Percentiles rank a stretch among this genome's conserved stretches.
phyloP scores from a whole-genome alignment of 441 rosid genomes.

The Melastoma candidum region DNA sequence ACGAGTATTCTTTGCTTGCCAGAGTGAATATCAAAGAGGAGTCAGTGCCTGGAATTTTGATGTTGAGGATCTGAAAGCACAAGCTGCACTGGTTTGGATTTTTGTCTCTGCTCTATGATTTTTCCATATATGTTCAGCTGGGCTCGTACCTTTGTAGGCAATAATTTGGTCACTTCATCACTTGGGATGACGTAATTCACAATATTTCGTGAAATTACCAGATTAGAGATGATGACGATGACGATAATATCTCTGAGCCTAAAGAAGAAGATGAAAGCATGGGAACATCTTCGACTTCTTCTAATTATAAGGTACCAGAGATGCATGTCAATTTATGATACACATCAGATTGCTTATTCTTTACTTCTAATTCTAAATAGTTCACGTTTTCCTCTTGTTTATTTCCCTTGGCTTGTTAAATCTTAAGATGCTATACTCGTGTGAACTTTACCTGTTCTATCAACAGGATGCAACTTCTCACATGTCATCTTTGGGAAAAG shows the following conservation, averaged over 20 bases:
- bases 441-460: slow-evolving; percentile 3
- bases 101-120: slow-evolving; percentile 1
- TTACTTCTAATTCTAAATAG: background rate
- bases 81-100: slow-evolving; percentile 73
- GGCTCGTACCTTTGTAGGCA: background rate
- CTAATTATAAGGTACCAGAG: slow-evolving; percentile 30
- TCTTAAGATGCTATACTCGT: background rate
- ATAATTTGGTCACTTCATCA: slow-evolving; percentile 8
- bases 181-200: background rate
- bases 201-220: slow-evolving; percentile 16
- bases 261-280: slow-evolving; percentile 48
- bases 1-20: slow-evolving; percentile 10
- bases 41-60: slow-evolving; percentile 99
- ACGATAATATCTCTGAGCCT: slow-evolving; percentile 49
- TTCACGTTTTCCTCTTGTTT: slow-evolving; percentile 1
- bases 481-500: slow-evolving; percentile 22
- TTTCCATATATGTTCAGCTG: slow-evolving; percentile 1
- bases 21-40: slow-evolving; percentile 97
- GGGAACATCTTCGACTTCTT: slow-evolving; percentile 19
- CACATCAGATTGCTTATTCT: too few species aligned
- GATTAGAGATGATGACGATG: slow-evolving; percentile 42
- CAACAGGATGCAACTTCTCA: slow-evolving; percentile 29
- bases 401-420: too few species aligned
- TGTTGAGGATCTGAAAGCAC: slow-evolving; percentile 83
- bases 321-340: background rate